phyloP scores from a whole-genome alignment of 2,329 filamentous ascomycete species.

The Aspergillus viridinutans region DNA sequence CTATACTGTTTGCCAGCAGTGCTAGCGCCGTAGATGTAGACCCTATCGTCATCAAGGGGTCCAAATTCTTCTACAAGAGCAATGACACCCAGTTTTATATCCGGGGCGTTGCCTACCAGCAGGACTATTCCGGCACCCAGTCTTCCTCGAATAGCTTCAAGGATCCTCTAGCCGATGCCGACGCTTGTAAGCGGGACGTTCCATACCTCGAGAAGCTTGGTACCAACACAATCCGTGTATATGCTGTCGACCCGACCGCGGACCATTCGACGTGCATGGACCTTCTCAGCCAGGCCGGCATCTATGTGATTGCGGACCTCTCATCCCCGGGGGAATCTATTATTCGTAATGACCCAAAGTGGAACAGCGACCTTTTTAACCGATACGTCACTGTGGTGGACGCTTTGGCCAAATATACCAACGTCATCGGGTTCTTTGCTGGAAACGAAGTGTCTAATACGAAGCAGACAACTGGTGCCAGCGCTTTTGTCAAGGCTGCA shows the following conservation, averaged over 20 bases:
- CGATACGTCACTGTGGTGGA: constrained; percentile 83
- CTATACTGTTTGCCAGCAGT: constrained; percentile 46
- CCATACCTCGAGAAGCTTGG: constrained; percentile 70
- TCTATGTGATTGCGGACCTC: constrained; percentile 90
- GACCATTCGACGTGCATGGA: constrained; percentile 82
- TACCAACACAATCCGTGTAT: constrained; percentile 90
- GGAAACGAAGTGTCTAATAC: constrained; percentile 95
- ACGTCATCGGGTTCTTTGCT: constrained; percentile 92
- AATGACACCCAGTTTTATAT: constrained; percentile 77
- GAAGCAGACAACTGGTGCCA: constrained; percentile 78
- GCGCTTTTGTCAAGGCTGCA: constrained; percentile 92
- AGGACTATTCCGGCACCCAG: constrained; percentile 60
- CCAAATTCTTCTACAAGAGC: constrained; percentile 82
- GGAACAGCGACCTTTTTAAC: constrained; percentile 70
- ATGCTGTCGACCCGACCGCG: constrained; percentile 74
- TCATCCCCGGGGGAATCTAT: constrained; percentile 77
- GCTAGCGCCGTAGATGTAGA: constrained; percentile 53
- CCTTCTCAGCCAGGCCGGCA: constrained; percentile 72
- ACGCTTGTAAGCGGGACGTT: constrained; percentile 74
- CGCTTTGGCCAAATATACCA: constrained; percentile 71
- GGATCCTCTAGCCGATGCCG: constrained; percentile 72
- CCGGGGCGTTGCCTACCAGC: constrained; percentile 89
- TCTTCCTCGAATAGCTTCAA: constrained; percentile 56
- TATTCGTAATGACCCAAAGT: constrained; percentile 71
- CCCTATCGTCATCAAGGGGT: constrained; percentile 62